phyloP scores from a whole-genome alignment of 441 rosid species.

The Gossypium gossypioides region DNA sequence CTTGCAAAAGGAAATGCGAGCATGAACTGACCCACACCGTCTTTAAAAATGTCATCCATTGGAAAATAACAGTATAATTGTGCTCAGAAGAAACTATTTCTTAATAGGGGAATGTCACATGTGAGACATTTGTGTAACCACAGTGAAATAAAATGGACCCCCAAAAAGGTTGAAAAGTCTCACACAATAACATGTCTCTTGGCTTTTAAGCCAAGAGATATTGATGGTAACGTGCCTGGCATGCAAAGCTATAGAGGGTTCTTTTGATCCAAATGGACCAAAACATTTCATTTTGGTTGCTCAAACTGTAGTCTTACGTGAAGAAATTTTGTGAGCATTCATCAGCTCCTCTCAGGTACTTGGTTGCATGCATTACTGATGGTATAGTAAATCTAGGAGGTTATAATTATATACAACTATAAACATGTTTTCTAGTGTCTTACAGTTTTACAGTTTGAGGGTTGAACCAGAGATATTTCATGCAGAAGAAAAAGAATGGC shows the following conservation, averaged over 20 bases:
- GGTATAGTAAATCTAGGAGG: background rate
- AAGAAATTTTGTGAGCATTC: background rate
- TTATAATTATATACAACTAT: background rate
- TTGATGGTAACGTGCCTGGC: slow-evolving; percentile 52
- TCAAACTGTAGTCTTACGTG: background rate
- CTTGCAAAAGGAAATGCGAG: slow-evolving; percentile 37
- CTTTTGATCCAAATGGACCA: background rate
- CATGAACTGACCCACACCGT: background rate
- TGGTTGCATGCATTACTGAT: background rate
- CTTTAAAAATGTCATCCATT: too few species aligned
- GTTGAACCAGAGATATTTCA: background rate
- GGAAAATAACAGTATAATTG: background rate
- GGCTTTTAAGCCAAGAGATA: slow-evolving; percentile 63
- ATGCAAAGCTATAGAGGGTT: slow-evolving; percentile 36
- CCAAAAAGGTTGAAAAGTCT: slow-evolving; percentile 11
- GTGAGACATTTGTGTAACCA: too few species aligned
- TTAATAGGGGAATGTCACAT: too few species aligned
- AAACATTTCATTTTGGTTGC: background rate
- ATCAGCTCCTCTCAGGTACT: slow-evolving; percentile 4
- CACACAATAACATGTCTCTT: slow-evolving; percentile 28
- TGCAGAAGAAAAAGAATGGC: slow-evolving; percentile 38
- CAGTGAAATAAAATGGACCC: background rate
- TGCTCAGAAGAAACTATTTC: background rate
- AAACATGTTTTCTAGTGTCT: background rate
- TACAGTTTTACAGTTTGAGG: background rate